Conservation (phyloP, 352 stramenopile genomes). For the Globisporangium ultimum region DNA sequence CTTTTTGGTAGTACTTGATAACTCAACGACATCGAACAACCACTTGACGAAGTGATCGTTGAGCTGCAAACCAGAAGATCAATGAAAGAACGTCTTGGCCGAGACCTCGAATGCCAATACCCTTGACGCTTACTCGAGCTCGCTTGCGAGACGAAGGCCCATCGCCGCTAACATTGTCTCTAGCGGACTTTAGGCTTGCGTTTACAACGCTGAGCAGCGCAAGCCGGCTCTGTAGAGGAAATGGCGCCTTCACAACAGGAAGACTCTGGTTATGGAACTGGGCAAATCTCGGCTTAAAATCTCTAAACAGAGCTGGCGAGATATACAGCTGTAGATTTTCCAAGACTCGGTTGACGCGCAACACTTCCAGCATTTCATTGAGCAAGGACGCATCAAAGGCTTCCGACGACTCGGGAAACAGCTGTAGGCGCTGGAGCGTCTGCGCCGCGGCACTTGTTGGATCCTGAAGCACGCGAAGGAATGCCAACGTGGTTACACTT, state of each 20-base stretch:
- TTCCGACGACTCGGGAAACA: background rate
- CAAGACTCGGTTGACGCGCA: conserved; percentile 5
- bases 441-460: conserved; percentile 1
- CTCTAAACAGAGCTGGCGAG: background rate
- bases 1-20: no score
- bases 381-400: background rate
- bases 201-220: conserved; percentile 9
- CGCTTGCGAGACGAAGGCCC: background rate
- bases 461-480: background rate
- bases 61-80: conserved; percentile 15
- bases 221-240: background rate
- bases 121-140: background rate
- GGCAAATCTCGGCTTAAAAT: background rate
- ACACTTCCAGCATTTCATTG: background rate
- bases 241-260: background rate
- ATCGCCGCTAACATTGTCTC: background rate
- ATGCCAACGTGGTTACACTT: background rate
- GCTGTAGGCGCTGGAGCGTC: background rate
- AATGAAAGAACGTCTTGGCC: conserved; percentile 7
- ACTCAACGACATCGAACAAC: background rate
- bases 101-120: conserved; percentile 1
- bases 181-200: background rate
- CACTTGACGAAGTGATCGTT: background rate
- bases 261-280: conserved; percentile 4
- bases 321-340: conserved; percentile 9